Conservation (phyloP, 1,139 yeast species). For the Suhomyces terraborum region DNA sequence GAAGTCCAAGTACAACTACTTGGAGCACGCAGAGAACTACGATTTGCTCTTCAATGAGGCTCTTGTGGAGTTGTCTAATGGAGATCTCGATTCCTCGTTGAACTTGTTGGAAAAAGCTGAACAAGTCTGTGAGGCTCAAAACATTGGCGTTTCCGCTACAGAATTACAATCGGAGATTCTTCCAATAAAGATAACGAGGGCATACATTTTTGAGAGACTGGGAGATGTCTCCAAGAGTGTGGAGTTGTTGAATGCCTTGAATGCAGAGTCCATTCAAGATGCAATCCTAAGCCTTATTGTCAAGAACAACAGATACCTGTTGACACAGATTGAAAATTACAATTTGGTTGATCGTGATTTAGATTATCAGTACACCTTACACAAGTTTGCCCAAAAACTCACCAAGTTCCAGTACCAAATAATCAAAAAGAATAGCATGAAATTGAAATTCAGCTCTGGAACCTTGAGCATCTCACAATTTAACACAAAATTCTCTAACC, state of each 20-base stretch:
- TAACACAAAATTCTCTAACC: conserved; percentile 20
- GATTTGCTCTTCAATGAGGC: conserved; percentile 68
- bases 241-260: conserved; percentile 32
- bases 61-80: conserved; percentile 49
- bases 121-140: conserved; percentile 38
- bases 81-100: conserved; percentile 47
- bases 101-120: conserved; percentile 54
- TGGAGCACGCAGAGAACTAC: conserved; percentile 26
- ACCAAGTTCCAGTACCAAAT: conserved; percentile 45
- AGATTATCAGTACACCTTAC: conserved; percentile 42
- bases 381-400: conserved; percentile 39
- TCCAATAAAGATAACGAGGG: conserved; percentile 70
- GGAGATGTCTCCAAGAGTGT: conserved; percentile 49
- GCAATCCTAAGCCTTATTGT: conserved; percentile 34
- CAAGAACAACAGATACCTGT: conserved; percentile 37
- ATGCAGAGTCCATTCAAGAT: conserved; percentile 30
- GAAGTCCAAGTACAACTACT: conserved; percentile 15
- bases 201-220: conserved; percentile 58
- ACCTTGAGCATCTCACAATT: conserved; percentile 35
- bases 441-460: conserved; percentile 43
- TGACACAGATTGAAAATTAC: conserved; percentile 15
- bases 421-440: conserved; percentile 46
- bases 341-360: conserved; percentile 48
- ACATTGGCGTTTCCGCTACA: conserved; percentile 41
- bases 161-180: conserved; percentile 51